Percentiles rank a stretch among this genome's conserved stretches.
Conservation (phyloP, 2,329 filamentous ascomycete genomes). For the Achaetomium macrosporum region DNA sequence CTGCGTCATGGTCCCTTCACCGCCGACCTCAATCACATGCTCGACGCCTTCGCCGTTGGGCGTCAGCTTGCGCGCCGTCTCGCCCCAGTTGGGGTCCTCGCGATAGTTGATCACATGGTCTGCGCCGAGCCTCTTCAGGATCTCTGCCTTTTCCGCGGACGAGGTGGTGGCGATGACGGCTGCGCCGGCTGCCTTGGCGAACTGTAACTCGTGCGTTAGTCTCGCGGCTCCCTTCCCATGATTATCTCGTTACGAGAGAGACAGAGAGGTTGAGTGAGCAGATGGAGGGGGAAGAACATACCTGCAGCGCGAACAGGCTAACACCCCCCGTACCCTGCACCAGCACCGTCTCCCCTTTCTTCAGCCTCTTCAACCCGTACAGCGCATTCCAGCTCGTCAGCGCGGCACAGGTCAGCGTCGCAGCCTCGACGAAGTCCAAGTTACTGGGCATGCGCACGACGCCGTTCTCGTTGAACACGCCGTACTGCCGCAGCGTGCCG, state of each 20-base stretch:
- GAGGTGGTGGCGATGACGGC: constrained; percentile 54
- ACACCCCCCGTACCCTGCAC: constrained; percentile 69
- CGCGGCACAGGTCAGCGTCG: constrained; percentile 53
- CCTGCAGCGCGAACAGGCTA: constrained; percentile 57
- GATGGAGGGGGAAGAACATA: constrained; percentile 12
- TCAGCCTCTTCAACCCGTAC: constrained; percentile 49
- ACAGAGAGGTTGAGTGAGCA: too few relatives aligned
- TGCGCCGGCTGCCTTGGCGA: constrained; percentile 44
- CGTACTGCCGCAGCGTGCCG: constrained; percentile 63
- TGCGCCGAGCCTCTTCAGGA: constrained; percentile 47
- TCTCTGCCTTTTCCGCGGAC: constrained; percentile 41
- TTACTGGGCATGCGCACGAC: constrained; percentile 57
- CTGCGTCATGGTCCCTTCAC: constrained; percentile 44
- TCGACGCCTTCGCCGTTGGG: constrained; percentile 42
- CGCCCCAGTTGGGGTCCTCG: constrained; percentile 47
- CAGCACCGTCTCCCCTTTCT: constrained; percentile 53
- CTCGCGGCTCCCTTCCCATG: not conserved
- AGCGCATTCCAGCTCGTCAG: constrained; percentile 63
- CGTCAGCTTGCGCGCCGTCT: constrained; percentile 45
- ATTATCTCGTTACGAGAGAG: too few relatives aligned
- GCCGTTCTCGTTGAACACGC: constrained; percentile 60
- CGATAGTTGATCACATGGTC: constrained; percentile 54
- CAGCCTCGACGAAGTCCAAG: constrained; percentile 47
- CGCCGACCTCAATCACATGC: constrained; percentile 52
- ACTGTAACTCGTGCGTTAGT: constrained; percentile 25